Percentiles rank a stretch among this genome's conserved stretches.
These are phyloP conservation scores for Colletotrichum horii DNA, from an alignment of 2,329 filamentous ascomycete species.

Conservation along the genomic window DNA sequence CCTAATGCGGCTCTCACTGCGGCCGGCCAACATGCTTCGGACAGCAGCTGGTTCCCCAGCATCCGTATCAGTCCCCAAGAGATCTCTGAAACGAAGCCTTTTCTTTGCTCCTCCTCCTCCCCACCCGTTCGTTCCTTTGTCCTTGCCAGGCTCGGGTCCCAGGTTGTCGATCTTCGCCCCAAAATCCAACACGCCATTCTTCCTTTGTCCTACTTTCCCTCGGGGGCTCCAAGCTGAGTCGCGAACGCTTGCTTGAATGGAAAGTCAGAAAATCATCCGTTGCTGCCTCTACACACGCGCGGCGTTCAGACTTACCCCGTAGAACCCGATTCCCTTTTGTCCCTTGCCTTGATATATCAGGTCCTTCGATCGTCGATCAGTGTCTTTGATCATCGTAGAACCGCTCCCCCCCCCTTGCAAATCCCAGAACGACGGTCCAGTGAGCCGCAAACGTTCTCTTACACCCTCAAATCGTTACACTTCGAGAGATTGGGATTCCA, in stretches of 20 bases:
- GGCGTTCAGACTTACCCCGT: not conserved
- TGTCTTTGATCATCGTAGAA: not conserved
- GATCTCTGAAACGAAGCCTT: not conserved
- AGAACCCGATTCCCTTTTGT: not conserved
- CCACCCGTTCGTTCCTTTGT: slow-evolving; percentile 1
- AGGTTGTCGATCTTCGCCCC: not conserved
- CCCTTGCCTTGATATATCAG: slow-evolving; percentile 1
- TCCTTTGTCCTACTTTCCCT: not conserved
- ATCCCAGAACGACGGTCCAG: not conserved
- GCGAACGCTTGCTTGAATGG: not conserved
- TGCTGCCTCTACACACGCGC: not conserved
- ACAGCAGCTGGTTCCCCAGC: not conserved
- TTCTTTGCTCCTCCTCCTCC: not conserved
- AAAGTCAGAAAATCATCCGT: not conserved
- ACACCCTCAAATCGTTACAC: not conserved
- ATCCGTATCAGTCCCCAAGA: not conserved
- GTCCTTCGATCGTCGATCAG: not conserved
- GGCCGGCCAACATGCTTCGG: not conserved
- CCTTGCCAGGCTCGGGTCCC: not conserved
- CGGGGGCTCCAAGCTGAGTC: not conserved
- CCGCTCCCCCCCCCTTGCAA: not conserved
- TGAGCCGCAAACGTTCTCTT: not conserved
- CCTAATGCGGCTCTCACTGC: not conserved
- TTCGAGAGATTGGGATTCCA: not conserved
- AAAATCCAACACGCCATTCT: not conserved